phyloP scores from a whole-genome alignment of 768 basidiomycete genomes.

The Tubosaeta sp. region DNA sequence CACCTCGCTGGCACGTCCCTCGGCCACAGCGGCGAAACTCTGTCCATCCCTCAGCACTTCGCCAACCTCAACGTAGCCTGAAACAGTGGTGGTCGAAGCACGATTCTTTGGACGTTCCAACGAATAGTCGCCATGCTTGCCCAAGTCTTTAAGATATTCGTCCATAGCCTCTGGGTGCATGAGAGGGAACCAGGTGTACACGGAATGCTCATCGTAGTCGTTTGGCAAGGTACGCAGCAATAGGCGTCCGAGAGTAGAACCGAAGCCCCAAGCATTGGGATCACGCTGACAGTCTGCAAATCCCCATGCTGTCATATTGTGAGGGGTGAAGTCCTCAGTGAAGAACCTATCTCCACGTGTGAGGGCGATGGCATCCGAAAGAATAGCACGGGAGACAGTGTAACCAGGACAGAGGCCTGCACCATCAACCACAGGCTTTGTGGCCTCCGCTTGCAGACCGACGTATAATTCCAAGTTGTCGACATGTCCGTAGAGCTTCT shows the following conservation, averaged over 20 bases:
- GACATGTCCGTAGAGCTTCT: conserved; percentile 74
- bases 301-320: conserved; percentile 80
- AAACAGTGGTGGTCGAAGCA: conserved; percentile 30
- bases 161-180: conserved; percentile 75
- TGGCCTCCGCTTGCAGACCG: conserved; percentile 73
- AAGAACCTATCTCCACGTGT: conserved; percentile 82
- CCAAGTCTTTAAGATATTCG: conserved; percentile 51
- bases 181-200: conserved; percentile 86
- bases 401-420: conserved; percentile 86
- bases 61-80: conserved; percentile 47
- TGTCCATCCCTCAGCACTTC: conserved; percentile 46
- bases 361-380: conserved; percentile 81
- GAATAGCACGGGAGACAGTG: conserved; percentile 81
- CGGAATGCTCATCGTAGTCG: conserved; percentile 62
- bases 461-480: conserved; percentile 78
- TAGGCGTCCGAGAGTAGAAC: conserved; percentile 64
- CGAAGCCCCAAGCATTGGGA: conserved; percentile 65
- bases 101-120: conserved; percentile 43
- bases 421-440: conserved; percentile 70
- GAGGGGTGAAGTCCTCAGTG: conserved; percentile 77
- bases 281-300: conserved; percentile 80
- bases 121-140: conserved; percentile 51
- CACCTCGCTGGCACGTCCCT: conserved; percentile 47
- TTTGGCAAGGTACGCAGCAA: conserved; percentile 71
- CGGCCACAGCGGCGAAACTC: conserved; percentile 47